Evolutionary conservation across 2,329 filamentous ascomycete genomes (phyloP), one percentile per base, ranked within the genome.

Genomic region (Sarocladiaceae sp.): DNA sequence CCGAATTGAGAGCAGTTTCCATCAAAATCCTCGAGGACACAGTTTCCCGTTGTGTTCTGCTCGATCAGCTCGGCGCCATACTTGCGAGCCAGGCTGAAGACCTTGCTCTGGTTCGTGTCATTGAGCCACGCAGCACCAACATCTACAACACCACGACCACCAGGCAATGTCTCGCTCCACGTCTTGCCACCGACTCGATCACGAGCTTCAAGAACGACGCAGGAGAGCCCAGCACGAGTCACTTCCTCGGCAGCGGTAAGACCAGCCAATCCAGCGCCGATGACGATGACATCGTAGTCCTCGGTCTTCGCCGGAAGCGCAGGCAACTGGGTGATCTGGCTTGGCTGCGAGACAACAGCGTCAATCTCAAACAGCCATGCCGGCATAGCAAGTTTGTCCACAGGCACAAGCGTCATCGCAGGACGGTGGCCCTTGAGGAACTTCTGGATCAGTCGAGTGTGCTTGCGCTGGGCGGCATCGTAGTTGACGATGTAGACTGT

Each of bases 151-250:
- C 52, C 50, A 3, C 45, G 44, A 3, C 43, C 45, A 12, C 33
- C 44, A 5, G 50, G 43, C 6, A 53, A 20, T 3, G 52, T 45
- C 5, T 50, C 49, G 11, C 39, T 39, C 6, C 46, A 42, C n/a
- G 49, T 33, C 7, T 49, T 46, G 18, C 50, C 49, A 19, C 52
- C 52, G 23, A 50, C 37, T 1, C 47, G 35, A 9, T 51, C 45
- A 26, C 67, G 60, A 2, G 72, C 72, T 50, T 78, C 74, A 1
- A 78, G 56, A 0, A 78, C 61, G 0, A 68, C 46, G n/a, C 61
- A 58, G 0, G 62, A 63, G 4, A 70, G 53, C 1, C 67, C 66
- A 0, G 61, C 60, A 1, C 53, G 42, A 3, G 62, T 53, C 3
- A 70, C 48, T 1, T 57, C 51, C 6, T 55, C 40, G 1, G 67